A percentile compares a stretch with the other conserved stretches of the same genome.
These are phyloP conservation scores for Amanita inopinata DNA, from an alignment of 768 basidiomycete genomes.

Conservation along the genomic window DNA sequence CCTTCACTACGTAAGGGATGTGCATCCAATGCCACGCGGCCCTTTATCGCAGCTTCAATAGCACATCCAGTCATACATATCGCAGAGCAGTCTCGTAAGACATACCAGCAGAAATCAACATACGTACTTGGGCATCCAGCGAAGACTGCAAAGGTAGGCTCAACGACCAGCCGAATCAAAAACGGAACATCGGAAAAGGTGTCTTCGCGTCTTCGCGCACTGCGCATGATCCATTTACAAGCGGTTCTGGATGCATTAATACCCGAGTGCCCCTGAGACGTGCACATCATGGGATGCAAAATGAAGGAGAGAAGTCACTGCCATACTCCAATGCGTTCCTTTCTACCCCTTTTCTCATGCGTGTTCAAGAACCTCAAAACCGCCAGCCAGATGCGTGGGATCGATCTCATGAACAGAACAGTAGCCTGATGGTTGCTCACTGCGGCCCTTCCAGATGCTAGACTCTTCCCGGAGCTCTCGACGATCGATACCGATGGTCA, in stretches of 20 bases:
- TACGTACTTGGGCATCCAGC: not conserved
- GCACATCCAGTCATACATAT: not conserved
- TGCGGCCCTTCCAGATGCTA: not conserved
- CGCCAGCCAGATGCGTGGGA: no score
- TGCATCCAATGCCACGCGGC: not conserved
- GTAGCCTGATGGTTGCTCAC: no score
- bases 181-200: constrained; percentile 1
- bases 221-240: constrained; percentile 1
- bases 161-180: not conserved
- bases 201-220: no score
- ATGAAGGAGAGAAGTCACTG: not conserved
- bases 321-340: not conserved
- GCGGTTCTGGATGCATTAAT: constrained; percentile 8
- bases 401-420: no score
- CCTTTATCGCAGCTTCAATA: not conserved
- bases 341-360: not conserved
- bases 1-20: constrained; percentile 2
- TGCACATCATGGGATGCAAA: constrained; percentile 3
- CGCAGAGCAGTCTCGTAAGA: not conserved
- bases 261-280: constrained; percentile 4
- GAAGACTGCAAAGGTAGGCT: not conserved
- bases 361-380: no score
- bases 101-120: not conserved
- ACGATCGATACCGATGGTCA: constrained; percentile 1
- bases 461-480: not conserved